Evolutionary conservation across 2,329 filamentous ascomycete species (phyloP).

Genomic region (Gliomastix tumulicola): DNA sequence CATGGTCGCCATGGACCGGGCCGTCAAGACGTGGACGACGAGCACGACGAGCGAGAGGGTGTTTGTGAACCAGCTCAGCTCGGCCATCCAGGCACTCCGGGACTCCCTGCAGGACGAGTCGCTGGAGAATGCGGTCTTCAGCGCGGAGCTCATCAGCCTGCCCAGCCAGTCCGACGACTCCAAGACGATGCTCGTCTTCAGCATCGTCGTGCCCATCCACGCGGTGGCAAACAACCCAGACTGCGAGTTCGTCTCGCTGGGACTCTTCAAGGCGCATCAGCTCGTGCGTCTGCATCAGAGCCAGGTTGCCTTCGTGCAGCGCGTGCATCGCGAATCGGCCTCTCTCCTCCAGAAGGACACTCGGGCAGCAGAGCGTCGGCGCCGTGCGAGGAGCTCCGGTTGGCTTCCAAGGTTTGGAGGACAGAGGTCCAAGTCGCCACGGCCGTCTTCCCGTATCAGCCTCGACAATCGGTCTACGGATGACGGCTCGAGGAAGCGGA

Average conservation of each 20-base stretch:
- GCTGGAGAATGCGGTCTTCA: conserved; percentile 38
- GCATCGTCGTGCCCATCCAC: conserved; percentile 56
- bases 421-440: neutral
- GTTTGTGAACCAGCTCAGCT: conserved; percentile 37
- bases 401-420: no score
- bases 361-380: neutral
- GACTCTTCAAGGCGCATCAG: conserved; percentile 61
- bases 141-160: conserved; percentile 31
- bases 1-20: conserved; percentile 19
- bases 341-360: conserved; percentile 28
- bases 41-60: conserved; percentile 25
- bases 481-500: neutral
- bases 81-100: conserved; percentile 31
- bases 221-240: conserved; percentile 40
- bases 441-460: neutral
- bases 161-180: conserved; percentile 22
- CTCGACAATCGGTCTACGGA: neutral
- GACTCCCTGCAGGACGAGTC: conserved; percentile 33
- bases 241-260: conserved; percentile 53
- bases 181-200: conserved; percentile 42
- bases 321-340: conserved; percentile 54
- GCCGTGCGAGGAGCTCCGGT: neutral
- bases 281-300: conserved; percentile 45
- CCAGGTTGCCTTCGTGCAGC: conserved; percentile 52
- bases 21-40: neutral